Conservation (phyloP, 768 basidiomycete genomes). For the Suillus discolor region DNA sequence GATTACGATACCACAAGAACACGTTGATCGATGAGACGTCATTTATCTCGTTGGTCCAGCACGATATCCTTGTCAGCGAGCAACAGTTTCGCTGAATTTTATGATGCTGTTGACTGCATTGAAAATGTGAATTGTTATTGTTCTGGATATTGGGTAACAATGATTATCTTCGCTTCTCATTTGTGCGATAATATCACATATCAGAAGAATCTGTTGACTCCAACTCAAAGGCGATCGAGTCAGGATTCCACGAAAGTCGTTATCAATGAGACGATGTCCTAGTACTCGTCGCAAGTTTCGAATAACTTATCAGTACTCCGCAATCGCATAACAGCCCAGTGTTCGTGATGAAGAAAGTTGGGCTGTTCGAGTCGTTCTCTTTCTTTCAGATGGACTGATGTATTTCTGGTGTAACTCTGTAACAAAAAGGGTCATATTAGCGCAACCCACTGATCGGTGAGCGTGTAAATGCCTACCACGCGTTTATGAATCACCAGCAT, state of each 20-base stretch:
- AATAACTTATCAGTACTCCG: neutral
- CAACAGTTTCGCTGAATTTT: conserved; percentile 5
- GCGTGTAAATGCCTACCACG: neutral
- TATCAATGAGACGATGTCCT: conserved; percentile 1
- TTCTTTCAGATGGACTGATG: neutral
- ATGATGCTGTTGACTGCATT: neutral
- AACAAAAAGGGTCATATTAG: neutral
- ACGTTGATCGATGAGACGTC: conserved; percentile 8
- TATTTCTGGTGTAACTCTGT: neutral
- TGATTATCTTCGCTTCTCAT: conserved; percentile 10
- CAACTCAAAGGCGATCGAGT: neutral
- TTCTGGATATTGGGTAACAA: conserved; percentile 7
- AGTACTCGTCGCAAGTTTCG: neutral
- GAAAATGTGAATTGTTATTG: neutral
- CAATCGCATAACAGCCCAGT: neutral
- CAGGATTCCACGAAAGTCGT: neutral
- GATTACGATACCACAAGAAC: conserved; percentile 16
- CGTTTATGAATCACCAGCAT: neutral
- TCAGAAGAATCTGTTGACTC: conserved; percentile 11
- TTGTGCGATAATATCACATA: conserved; percentile 18
- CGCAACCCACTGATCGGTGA: neutral
- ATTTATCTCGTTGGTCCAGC: no score
- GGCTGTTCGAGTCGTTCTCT: neutral
- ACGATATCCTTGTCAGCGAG: neutral
- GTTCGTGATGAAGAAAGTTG: neutral